phyloP scores from a whole-genome alignment of 495 filamentous ascomycete genomes.

The Pyrenula aspistea region DNA sequence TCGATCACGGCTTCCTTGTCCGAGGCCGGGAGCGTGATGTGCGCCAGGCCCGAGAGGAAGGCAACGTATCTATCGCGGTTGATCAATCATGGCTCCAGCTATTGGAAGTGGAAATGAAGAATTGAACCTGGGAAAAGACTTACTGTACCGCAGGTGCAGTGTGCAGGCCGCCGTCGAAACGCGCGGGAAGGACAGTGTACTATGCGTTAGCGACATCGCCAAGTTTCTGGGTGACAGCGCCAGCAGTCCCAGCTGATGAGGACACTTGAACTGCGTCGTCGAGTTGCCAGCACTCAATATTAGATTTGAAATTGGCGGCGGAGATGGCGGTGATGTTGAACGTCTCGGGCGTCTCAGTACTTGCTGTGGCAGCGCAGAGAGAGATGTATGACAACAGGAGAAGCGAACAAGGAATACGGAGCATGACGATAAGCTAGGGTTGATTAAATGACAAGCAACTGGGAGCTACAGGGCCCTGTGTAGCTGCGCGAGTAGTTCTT shows the following conservation, averaged over 20 bases:
- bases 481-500: not conserved
- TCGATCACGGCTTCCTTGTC: constrained; percentile 21
- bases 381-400: not conserved
- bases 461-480: not conserved
- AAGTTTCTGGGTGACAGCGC: constrained; percentile 20
- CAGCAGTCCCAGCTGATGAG: constrained; percentile 26
- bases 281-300: constrained; percentile 44
- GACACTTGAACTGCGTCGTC: constrained; percentile 26
- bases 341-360: not conserved
- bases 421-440: not conserved
- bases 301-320: constrained; percentile 24
- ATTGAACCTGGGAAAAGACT: constrained; percentile 9
- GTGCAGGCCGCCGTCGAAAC: constrained; percentile 38
- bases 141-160: constrained; percentile 39
- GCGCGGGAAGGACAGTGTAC: constrained; percentile 27
- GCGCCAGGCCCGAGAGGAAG: constrained; percentile 35
- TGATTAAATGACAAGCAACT: not conserved
- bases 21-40: constrained; percentile 36
- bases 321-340: constrained; percentile 30
- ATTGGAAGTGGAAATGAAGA: not conserved
- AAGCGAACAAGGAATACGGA: not conserved
- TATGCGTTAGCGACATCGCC: constrained; percentile 21
- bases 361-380: not conserved
- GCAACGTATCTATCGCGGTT: constrained; percentile 30
- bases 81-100: not conserved